phyloP scores from a whole-genome alignment of 1,139 yeast genomes.

The Candida dubliniensis region DNA sequence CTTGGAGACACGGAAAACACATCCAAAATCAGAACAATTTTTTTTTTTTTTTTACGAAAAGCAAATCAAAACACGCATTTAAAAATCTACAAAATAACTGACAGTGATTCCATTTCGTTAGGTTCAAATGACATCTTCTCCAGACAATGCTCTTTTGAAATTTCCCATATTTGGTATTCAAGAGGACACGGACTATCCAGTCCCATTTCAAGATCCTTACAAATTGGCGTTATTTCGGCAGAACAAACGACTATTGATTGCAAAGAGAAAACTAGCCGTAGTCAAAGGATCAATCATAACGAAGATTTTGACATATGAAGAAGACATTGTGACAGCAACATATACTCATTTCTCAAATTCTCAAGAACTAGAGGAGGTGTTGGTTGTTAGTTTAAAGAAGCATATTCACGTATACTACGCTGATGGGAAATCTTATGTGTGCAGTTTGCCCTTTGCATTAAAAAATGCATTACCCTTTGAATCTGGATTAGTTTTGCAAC shows the following conservation, averaged over 20 bases:
- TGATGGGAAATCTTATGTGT: slow-evolving; percentile 57
- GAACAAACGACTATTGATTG: slow-evolving; percentile 31
- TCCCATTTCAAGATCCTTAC: slow-evolving; percentile 15
- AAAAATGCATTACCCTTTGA: slow-evolving; percentile 58
- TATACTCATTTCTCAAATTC: slow-evolving; percentile 40
- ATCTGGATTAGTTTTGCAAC: slow-evolving; percentile 63
- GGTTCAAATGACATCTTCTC: neutral
- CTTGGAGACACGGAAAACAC: no score
- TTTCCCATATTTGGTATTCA: slow-evolving; percentile 10
- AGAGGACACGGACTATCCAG: slow-evolving; percentile 19
- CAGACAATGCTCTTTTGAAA: slow-evolving; percentile 2
- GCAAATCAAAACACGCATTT: no score
- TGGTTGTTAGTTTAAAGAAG: slow-evolving; percentile 53
- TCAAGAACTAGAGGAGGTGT: slow-evolving; percentile 6
- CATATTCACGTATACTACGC: slow-evolving; percentile 57
- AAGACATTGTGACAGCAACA: slow-evolving; percentile 48
- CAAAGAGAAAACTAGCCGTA: slow-evolving; percentile 22
- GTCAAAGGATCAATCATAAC: slow-evolving; percentile 18
- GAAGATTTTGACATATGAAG: slow-evolving; percentile 50
- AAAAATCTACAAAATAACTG: no score
- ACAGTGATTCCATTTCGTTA: no score
- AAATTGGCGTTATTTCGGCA: slow-evolving; percentile 25
- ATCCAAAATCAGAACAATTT: no score
- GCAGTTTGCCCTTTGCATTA: slow-evolving; percentile 64
- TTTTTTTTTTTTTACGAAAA: no score